phyloP scores from a whole-genome alignment of 2,329 filamentous ascomycete species.

The Meredithiella fracta region DNA sequence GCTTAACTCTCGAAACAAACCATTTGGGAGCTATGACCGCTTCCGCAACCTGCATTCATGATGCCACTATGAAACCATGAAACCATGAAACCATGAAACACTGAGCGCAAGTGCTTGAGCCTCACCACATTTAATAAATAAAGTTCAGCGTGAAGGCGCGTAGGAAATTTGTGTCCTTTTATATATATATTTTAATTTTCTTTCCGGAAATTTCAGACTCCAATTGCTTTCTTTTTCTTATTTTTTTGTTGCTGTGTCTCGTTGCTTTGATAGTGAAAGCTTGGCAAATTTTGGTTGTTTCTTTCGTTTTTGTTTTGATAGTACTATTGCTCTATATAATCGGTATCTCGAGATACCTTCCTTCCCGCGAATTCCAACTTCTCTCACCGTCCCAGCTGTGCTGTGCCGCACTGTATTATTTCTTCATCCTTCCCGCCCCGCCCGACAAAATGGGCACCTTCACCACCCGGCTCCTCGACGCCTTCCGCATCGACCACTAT shows the following conservation, averaged over 20 bases:
- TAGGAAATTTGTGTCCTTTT: too few species aligned
- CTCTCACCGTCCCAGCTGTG: neutral
- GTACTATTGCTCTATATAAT: too few species aligned
- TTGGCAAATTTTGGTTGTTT: neutral
- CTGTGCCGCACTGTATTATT: neutral
- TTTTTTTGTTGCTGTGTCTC: neutral
- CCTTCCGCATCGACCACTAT: constrained; percentile 12
- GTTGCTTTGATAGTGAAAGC: neutral
- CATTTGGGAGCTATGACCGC: neutral
- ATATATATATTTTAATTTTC: too few species aligned
- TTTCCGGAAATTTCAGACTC: neutral
- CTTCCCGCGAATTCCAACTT: too few species aligned
- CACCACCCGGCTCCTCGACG: constrained; percentile 1
- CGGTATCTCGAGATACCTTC: too few species aligned
- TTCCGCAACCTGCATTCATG: neutral
- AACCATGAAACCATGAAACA: neutral
- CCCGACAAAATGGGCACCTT: neutral
- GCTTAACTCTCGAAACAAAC: constrained; percentile 1
- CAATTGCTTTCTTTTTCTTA: neutral
- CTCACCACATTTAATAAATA: neutral
- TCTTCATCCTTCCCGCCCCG: neutral
- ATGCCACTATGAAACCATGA: neutral
- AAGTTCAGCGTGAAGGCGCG: too few species aligned
- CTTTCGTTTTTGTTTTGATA: too few species aligned
- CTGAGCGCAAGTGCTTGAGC: neutral